Evolutionary conservation across 179 eudicot genomes (phyloP).

Genomic region (Gypsophila paniculata): DNA sequence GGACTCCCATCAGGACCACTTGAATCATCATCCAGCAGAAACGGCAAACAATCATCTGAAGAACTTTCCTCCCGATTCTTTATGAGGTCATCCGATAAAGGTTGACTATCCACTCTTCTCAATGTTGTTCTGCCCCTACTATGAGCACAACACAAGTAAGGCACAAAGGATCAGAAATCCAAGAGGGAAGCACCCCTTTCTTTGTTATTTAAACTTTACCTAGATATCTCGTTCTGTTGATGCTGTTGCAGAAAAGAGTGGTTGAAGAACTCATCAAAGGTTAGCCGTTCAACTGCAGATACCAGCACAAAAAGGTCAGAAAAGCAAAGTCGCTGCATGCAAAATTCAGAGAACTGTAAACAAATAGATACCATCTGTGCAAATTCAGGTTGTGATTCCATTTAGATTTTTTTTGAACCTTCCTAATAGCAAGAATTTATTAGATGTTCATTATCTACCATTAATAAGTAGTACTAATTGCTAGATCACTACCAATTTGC

Average conservation of each 20-base stretch:
- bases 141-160: conserved; percentile 16
- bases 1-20: conserved; percentile 69
- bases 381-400: neutral
- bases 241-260: conserved; percentile 67
- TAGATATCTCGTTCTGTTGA: conserved; percentile 42
- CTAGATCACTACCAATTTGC: neutral
- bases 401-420: neutral
- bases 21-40: conserved; percentile 73
- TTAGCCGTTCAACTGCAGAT: conserved; percentile 77
- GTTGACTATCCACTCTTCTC: conserved; percentile 35
- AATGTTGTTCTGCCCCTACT: conserved; percentile 40
- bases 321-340: neutral
- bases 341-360: neutral
- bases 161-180: neutral
- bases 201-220: conserved; percentile 35
- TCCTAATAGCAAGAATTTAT: neutral
- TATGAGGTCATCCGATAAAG: conserved; percentile 35
- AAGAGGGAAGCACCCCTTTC: neutral
- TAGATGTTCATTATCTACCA: neutral
- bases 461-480: neutral
- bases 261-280: conserved; percentile 93
- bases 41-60: conserved; percentile 71
- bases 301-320: conserved; percentile 24
- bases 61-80: conserved; percentile 50
- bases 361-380: neutral